A percentile compares a stretch with the other conserved stretches of the same genome.
Conservation (phyloP, 2,329 filamentous ascomycete genomes). For the Alternaria longipes region DNA sequence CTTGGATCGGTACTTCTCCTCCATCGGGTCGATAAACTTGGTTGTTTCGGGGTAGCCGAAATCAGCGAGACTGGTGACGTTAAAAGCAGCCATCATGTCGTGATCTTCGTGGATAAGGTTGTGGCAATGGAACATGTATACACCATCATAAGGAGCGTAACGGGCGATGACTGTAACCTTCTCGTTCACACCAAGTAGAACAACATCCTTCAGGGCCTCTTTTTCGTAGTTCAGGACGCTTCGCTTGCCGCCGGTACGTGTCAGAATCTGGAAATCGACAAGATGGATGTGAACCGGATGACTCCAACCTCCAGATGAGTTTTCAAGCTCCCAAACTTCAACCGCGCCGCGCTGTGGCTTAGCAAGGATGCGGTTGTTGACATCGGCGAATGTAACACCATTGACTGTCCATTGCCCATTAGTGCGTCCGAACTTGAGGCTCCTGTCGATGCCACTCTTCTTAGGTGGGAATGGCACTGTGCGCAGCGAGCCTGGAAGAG, state of each 20-base stretch:
- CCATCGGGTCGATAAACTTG: conserved; percentile 46
- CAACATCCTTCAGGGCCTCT: conserved; percentile 66
- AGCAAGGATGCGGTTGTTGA: conserved; percentile 49
- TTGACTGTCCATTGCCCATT: conserved; percentile 52
- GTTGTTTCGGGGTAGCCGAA: conserved; percentile 49
- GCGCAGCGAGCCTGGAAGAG: conserved; percentile 39
- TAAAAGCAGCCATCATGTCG: conserved; percentile 58
- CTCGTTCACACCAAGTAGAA: conserved; percentile 63
- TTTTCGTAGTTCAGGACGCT: conserved; percentile 63
- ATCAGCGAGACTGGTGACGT: conserved; percentile 49
- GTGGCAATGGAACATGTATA: conserved; percentile 61
- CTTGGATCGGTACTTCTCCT: conserved; percentile 39
- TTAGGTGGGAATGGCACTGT: conserved; percentile 45
- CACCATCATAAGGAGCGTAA: conserved; percentile 56
- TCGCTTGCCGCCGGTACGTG: conserved; percentile 56
- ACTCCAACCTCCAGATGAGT: conserved; percentile 61
- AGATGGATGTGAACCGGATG: conserved; percentile 68
- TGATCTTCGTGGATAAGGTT: conserved; percentile 59
- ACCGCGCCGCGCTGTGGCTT: conserved; percentile 46
- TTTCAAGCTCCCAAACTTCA: conserved; percentile 55
- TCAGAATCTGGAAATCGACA: conserved; percentile 66
- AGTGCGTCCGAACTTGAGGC: conserved; percentile 46
- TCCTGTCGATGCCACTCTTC: conserved; percentile 42
- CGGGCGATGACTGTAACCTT: conserved; percentile 44
- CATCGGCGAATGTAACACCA: conserved; percentile 47